A percentile compares a stretch with the other conserved stretches of the same genome.
Conservation (phyloP, 805 yeast species). For the Ogataea polymorpha region DNA sequence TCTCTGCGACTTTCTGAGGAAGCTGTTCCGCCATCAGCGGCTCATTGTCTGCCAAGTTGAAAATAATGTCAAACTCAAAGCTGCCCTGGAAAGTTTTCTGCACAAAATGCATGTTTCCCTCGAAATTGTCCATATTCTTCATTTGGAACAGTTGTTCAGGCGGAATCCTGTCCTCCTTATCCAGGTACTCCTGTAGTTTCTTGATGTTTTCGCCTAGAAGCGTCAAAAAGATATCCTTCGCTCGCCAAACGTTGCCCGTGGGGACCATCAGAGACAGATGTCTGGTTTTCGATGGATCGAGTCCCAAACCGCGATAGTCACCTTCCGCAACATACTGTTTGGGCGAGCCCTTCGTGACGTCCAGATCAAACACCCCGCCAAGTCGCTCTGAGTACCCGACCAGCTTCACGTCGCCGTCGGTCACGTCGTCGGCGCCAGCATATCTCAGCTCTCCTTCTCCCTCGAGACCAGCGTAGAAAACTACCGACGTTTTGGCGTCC, state of each 20-base stretch:
- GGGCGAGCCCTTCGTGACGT: conserved; percentile 51
- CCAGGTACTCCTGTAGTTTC: conserved; percentile 29
- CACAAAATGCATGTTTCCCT: conserved; percentile 75
- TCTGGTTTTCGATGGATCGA: conserved; percentile 60
- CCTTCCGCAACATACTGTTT: conserved; percentile 41
- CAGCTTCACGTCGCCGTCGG: conserved; percentile 39
- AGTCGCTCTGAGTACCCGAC: conserved; percentile 60
- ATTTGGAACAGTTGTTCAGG: conserved; percentile 51
- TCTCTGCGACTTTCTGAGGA: conserved; percentile 31
- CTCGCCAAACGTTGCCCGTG: conserved; percentile 70
- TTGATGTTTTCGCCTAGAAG: conserved; percentile 68
- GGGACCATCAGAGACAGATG: conserved; percentile 72
- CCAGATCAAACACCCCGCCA: conserved; percentile 57
- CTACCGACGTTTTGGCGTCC: conserved; percentile 55
- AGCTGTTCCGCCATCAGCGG: conserved; percentile 39
- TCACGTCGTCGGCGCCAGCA: conserved; percentile 35
- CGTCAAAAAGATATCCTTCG: conserved; percentile 69
- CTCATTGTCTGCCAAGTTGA: conserved; percentile 43
- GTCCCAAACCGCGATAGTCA: conserved; percentile 33
- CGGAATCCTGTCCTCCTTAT: conserved; percentile 31
- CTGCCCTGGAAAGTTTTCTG: conserved; percentile 74
- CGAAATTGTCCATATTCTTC: conserved; percentile 55
- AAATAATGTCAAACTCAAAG: conserved; percentile 72
- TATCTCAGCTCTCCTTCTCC: conserved; percentile 47
- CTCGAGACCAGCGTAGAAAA: conserved; percentile 79